A percentile compares a stretch with the other conserved stretches of the same genome.
phyloP scores from a whole-genome alignment of 352 stramenopile genomes.

The Globisporangium spinosum region DNA sequence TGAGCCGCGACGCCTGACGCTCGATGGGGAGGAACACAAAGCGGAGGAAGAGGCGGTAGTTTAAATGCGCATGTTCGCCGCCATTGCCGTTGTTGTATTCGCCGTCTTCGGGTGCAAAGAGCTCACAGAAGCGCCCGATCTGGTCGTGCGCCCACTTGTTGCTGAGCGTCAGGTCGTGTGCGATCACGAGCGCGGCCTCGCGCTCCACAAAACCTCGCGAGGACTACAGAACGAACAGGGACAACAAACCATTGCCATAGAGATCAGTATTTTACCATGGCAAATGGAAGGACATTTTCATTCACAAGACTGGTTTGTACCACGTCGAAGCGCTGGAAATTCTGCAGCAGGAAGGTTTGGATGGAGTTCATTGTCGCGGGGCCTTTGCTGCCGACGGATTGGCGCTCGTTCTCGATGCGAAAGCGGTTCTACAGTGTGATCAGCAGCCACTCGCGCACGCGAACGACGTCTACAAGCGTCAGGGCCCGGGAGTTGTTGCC shows the following conservation, averaged over 20 bases:
- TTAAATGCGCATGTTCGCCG: constrained; percentile 19
- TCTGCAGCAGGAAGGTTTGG: constrained; percentile 16
- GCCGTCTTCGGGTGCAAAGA: constrained; percentile 26
- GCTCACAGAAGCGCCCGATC: constrained; percentile 32
- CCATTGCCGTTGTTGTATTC: constrained; percentile 11
- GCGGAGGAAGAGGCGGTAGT: constrained; percentile 48
- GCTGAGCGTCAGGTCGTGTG: constrained; percentile 26
- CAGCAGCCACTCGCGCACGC: constrained; percentile 33
- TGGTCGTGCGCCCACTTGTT: constrained; percentile 31
- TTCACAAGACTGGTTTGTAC: constrained; percentile 11
- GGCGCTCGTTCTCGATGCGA: not conserved
- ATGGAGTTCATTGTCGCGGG: constrained; percentile 8
- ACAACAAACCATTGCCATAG: not conserved
- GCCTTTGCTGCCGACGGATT: not conserved
- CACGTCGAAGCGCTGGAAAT: constrained; percentile 32
- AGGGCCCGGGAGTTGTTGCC: constrained; percentile 26
- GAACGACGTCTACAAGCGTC: constrained; percentile 25
- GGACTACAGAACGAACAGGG: constrained; percentile 4
- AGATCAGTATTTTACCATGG: not conserved
- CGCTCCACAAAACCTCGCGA: constrained; percentile 20
- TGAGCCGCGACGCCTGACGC: constrained; percentile 5
- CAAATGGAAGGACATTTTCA: not conserved
- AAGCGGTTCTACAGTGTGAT: constrained; percentile 25
- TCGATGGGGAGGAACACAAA: constrained; percentile 54
- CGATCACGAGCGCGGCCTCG: constrained; percentile 31